Base-by-base conservation (phyloP, 129 eudicot genomes). In the Flaveria robusta region DNA sequence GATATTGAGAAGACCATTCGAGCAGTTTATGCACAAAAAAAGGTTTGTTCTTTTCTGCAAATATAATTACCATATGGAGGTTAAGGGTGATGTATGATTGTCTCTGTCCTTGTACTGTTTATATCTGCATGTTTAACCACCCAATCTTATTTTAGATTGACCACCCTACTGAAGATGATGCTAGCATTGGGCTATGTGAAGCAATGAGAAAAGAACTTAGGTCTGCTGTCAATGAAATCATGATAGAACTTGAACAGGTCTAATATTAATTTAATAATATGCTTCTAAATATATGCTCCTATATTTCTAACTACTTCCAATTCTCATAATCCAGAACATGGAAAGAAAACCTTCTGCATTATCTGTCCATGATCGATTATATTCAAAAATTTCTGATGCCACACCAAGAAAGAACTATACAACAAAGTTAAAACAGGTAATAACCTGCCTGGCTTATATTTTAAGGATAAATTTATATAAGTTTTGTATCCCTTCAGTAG, bases 201-300 rank as follows among this genome's bases (percentile, higher is more conserved):
- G 91, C 87, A 77, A 86, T 90, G 92, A 67, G 83, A 72, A 88
- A 88, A 74, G 96, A 89, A 72, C 88, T 89, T 72, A 85, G 92
- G 77, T 62, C 89, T 81, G 91, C 95, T 74, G 95, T 88, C 76
- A 83, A 89, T 22, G 95, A 90, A 63, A 93, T 89, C 85, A 87
- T 84, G 87, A 87, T 81, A 74, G 96, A 87, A 71, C 82, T 88
- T 80, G 85, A 90, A 56, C 94, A 90, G 82, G 96, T 90, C 27
- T 66, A 79, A 66, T 45, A 46, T 42, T 24, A 31, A 50, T 19
- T 22, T 42, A 64, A n/a, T 10, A 46, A 9, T 7, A 7, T 22
- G 55, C 60, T 45, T 27, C 4, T 8, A 42, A 45, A 31, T 69
- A 34, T 64, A 56, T 71, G 34, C 34, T 54, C 29, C 66, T 39